Conservation (phyloP, 2,329 filamentous ascomycete genomes). For the Ophiostoma australiae region DNA sequence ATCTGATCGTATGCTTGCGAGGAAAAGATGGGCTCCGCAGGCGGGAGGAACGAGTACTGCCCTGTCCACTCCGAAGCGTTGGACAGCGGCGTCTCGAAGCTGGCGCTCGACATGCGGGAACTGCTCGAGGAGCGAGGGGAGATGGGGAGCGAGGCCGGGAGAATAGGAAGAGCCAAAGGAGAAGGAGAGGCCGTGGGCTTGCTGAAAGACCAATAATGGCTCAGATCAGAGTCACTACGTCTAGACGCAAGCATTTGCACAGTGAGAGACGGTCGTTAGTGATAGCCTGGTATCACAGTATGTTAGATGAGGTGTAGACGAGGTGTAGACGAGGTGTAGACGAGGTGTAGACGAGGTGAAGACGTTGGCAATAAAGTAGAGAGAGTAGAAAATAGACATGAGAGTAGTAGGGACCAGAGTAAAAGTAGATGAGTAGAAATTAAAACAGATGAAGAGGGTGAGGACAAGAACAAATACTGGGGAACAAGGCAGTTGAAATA, state of each 20-base stretch:
- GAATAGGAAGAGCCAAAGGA: conserved; percentile 39
- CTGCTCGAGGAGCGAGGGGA: conserved; percentile 23
- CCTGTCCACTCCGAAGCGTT: conserved; percentile 55
- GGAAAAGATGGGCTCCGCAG: conserved; percentile 42
- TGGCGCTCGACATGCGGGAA: conserved; percentile 53
- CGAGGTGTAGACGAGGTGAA: background rate
- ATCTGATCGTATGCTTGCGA: conserved; percentile 37
- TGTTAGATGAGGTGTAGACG: background rate
- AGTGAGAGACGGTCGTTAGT: conserved; percentile 30
- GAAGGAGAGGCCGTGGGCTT: conserved; percentile 44
- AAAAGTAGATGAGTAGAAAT: background rate
- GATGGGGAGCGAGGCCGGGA: conserved; percentile 38
- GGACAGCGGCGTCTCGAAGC: conserved; percentile 48
- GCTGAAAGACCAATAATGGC: conserved; percentile 48
- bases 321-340: background rate
- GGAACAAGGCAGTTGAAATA: conserved; percentile 9
- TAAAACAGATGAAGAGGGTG: conserved; percentile 5
- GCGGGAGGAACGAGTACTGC: conserved; percentile 48
- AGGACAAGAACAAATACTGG: conserved; percentile 7
- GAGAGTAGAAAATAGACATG: background rate
- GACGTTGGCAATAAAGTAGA: background rate
- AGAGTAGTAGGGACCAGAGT: background rate
- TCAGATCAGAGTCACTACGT: conserved; percentile 50
- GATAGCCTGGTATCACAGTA: background rate
- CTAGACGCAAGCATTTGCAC: conserved; percentile 54